Conservation (phyloP, 306 rosid genomes). For the Myrica gale region DNA sequence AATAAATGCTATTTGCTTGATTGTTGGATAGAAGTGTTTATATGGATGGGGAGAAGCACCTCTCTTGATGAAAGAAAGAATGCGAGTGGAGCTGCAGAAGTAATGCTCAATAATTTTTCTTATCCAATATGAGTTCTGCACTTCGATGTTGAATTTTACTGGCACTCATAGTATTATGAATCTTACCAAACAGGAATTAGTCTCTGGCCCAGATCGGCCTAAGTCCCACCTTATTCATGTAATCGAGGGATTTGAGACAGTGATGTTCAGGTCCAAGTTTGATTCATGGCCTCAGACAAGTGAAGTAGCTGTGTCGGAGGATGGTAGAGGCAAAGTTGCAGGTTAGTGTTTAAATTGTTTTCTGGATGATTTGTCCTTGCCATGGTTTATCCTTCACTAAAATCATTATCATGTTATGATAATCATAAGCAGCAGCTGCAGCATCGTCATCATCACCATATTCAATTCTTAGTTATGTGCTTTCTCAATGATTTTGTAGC, state of each 20-base stretch:
- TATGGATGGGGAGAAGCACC: slow-evolving; percentile 91
- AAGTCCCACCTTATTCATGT: slow-evolving; percentile 73
- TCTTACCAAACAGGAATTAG: slow-evolving; percentile 55
- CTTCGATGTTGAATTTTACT: slow-evolving; percentile 27
- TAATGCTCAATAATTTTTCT: slow-evolving; percentile 37
- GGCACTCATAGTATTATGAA: slow-evolving; percentile 28
- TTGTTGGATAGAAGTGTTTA: slow-evolving; percentile 82
- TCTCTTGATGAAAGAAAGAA: slow-evolving; percentile 83
- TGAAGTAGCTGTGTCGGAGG: slow-evolving; percentile 67
- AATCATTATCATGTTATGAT: not conserved
- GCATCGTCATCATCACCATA: not conserved
- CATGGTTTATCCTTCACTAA: slow-evolving; percentile 15
- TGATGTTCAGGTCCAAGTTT: slow-evolving; percentile 84
- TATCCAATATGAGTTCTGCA: slow-evolving; percentile 23
- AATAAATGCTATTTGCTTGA: slow-evolving; percentile 81
- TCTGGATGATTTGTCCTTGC: slow-evolving; percentile 21
- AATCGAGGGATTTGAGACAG: slow-evolving; percentile 96
- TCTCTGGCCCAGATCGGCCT: slow-evolving; percentile 48
- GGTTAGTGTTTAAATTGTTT: slow-evolving; percentile 57
- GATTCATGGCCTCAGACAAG: slow-evolving; percentile 80
- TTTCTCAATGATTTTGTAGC: slow-evolving; percentile 50
- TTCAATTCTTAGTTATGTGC: slow-evolving; percentile 24
- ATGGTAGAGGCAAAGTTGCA: slow-evolving; percentile 99
- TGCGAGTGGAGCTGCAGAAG: slow-evolving; percentile 83
- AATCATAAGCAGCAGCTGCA: slow-evolving; percentile 3